Conservation (phyloP, 192 early-diverging fungal species). For the Backusella australiensis region DNA sequence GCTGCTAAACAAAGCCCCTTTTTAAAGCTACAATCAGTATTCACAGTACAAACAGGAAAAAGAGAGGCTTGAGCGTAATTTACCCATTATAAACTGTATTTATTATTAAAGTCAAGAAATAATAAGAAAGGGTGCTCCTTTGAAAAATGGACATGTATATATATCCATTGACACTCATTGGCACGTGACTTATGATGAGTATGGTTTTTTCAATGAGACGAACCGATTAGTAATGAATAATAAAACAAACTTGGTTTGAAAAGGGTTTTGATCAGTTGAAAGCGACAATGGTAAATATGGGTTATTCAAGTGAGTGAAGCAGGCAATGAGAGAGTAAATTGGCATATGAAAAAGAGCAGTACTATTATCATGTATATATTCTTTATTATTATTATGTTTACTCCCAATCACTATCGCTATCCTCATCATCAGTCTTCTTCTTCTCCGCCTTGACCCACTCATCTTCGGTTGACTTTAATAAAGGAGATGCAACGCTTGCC, state of each 20-base stretch:
- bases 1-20: constrained; percentile 75
- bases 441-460: constrained; percentile 26
- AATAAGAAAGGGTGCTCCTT: neutral
- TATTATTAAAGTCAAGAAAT: neutral
- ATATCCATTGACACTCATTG: neutral
- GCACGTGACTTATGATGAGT: neutral
- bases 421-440: constrained; percentile 17
- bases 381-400: neutral
- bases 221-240: too few species aligned
- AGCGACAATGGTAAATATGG: too few species aligned
- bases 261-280: too few species aligned
- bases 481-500: constrained; percentile 27
- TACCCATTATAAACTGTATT: constrained; percentile 2
- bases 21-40: neutral
- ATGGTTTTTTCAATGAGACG: too few species aligned
- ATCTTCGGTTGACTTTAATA: constrained; percentile 13
- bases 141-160: neutral
- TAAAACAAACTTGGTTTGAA: too few species aligned
- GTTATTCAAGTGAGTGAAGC: too few species aligned
- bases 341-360: too few species aligned
- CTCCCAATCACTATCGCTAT: constrained; percentile 39
- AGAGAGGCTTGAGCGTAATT: neutral
- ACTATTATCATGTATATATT: too few species aligned
- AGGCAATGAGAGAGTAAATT: too few species aligned
- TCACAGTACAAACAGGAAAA: neutral